phyloP scores from a whole-genome alignment of 805 yeast genomes.

The Lipomyces sp. region DNA sequence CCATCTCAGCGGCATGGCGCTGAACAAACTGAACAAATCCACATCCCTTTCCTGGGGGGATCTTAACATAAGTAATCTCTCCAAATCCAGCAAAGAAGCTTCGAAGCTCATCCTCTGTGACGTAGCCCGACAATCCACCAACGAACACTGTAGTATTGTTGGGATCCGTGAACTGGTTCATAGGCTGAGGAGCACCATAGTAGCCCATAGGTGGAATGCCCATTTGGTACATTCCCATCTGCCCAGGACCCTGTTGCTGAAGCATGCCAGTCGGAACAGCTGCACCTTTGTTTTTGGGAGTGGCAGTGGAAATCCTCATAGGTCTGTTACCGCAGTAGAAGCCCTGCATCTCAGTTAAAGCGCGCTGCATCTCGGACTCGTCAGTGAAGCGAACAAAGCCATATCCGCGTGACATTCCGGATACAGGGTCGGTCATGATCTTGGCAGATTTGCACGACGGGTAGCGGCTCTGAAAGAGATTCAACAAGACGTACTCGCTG shows the following conservation, averaged over 20 bases:
- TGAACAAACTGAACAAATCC: conserved; percentile 85
- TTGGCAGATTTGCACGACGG: conserved; percentile 78
- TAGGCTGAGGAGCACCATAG: conserved; percentile 45
- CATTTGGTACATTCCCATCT: conserved; percentile 42
- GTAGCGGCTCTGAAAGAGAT: conserved; percentile 68
- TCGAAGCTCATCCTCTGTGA: conserved; percentile 66
- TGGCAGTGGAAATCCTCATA: conserved; percentile 74
- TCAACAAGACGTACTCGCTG: conserved; percentile 66
- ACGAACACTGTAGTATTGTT: conserved; percentile 76
- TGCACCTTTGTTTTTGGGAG: conserved; percentile 53
- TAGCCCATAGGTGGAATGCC: conserved; percentile 43
- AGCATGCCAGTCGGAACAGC: conserved; percentile 41
- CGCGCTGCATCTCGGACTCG: conserved; percentile 69
- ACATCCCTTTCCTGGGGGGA: conserved; percentile 81
- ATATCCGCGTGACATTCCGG: conserved; percentile 78
- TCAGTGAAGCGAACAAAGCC: conserved; percentile 83
- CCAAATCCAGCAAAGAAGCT: conserved; percentile 71
- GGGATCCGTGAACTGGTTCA: conserved; percentile 73
- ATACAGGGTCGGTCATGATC: conserved; percentile 72
- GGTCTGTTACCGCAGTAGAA: conserved; percentile 70
- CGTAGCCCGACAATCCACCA: conserved; percentile 63
- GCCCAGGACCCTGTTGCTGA: conserved; percentile 40
- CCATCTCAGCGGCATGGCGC: conserved; percentile 81
- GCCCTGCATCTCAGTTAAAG: conserved; percentile 83
- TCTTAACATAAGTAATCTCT: conserved; percentile 73